Base-by-base conservation (phyloP, 352 stramenopile genomes). In the Nothophytophthora sp. region DNA sequence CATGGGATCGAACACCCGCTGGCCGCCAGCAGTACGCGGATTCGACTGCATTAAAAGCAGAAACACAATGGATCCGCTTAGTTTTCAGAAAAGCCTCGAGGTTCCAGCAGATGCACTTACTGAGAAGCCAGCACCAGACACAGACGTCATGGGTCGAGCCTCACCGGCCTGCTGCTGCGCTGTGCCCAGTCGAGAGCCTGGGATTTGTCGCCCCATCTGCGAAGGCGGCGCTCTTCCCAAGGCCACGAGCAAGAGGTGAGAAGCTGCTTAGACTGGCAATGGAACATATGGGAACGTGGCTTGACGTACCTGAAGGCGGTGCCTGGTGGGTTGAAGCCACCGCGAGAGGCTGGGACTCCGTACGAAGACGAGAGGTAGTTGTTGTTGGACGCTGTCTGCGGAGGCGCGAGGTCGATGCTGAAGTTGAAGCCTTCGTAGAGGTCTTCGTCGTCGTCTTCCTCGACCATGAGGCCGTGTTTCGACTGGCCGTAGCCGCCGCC, bases 381-480 rank as follows among this genome's bases (percentile, higher is more conserved):
- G 40, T 50, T 82, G 20, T 61, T 77, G 13, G 77, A 70, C 38
- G 80, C 77, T 2, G 81, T 91, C 58, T 91, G 78, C 18, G 78
- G 79, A 27, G 81, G 81, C 2, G 80, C 81, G 20, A 90, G 70
- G 38, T 95, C 75, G 58, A 95, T 93, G 46, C 72, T 87, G 50
- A 92, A 94, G 73, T 95, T 93, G 63, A 94, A 96, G n/a, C 81
- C 86, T 50, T 93, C 85, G 62, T 96, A 96, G 41, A 96, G 63
- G 49, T 96, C 87, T 43, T 95, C 86, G 23, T 96, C 79, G 4
- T 88, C 78, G n/a, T 92, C 82, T 30, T 90, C 81, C 23, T 88
- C 76, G 37, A 76, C 65, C 48, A 91, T 70, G 35, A 87, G 73
- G 2, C 60, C 73, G 40, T 81, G 66, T 61, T 84, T 83, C 19